Evolutionary conservation across 352 stramenopile species (phyloP).

Genomic region (Pythium biforme): DNA sequence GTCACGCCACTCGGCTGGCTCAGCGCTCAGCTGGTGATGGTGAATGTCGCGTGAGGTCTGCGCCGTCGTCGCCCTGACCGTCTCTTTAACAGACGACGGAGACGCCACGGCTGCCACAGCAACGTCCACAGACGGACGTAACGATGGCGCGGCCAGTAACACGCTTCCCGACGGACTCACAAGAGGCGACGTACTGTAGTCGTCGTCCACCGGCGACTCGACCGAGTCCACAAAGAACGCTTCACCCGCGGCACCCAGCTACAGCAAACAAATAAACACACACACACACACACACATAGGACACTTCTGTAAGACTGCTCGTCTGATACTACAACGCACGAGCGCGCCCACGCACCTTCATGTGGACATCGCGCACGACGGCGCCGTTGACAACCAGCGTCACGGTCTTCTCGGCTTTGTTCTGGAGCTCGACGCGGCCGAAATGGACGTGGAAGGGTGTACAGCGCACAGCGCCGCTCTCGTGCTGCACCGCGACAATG

Average conservation of each 20-base stretch:
- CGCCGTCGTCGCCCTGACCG: background rate
- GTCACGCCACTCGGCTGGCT: constrained; percentile 33
- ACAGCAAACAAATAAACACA: too few species aligned
- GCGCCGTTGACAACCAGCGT: constrained; percentile 44
- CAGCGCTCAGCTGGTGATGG: background rate
- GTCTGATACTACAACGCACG: background rate
- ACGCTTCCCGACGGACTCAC: constrained; percentile 35
- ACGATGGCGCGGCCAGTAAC: background rate
- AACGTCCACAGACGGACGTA: background rate
- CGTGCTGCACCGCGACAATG: constrained; percentile 78
- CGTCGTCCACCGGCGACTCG: constrained; percentile 52
- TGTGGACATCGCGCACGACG: constrained; percentile 48
- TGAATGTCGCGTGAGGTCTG: background rate
- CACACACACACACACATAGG: background rate
- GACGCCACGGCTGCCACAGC: background rate
- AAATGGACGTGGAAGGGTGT: constrained; percentile 88
- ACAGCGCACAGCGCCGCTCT: constrained; percentile 54
- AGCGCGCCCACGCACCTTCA: constrained; percentile 51
- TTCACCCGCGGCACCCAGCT: constrained; percentile 63
- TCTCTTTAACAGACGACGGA: background rate
- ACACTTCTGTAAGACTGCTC: too few species aligned
- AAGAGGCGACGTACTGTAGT: constrained; percentile 66
- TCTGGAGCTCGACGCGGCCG: constrained; percentile 43
- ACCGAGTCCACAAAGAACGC: constrained; percentile 77
- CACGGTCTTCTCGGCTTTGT: constrained; percentile 22